Conservation (phyloP, 164 flowering plant species). For the Piper longum region DNA sequence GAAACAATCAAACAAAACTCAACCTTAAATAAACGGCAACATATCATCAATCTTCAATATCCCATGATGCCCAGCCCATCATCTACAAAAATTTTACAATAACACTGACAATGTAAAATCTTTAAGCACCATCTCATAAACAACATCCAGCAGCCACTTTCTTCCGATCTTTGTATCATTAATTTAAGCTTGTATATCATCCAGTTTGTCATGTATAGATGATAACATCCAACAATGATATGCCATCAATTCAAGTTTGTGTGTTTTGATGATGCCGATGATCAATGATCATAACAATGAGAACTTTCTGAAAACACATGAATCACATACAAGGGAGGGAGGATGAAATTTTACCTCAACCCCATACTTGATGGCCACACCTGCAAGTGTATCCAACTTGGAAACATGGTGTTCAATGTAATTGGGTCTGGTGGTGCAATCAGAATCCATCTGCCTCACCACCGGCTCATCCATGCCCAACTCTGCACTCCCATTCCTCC, state of each 20-base stretch:
- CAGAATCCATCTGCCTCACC: background rate
- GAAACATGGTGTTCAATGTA: constrained; percentile 63
- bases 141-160: too few relatives aligned
- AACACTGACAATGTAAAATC: too few relatives aligned
- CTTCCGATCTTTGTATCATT: too few relatives aligned
- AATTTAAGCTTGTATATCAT: too few relatives aligned
- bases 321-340: background rate
- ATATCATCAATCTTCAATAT: background rate
- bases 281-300: too few relatives aligned
- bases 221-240: too few relatives aligned
- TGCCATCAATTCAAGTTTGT: too few relatives aligned
- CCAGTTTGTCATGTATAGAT: too few relatives aligned
- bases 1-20: background rate
- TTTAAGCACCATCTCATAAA: too few relatives aligned
- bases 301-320: background rate
- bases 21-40: background rate
- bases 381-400: constrained; percentile 82
- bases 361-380: constrained; percentile 87
- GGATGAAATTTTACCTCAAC: constrained; percentile 49
- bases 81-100: too few relatives aligned
- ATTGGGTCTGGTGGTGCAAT: constrained; percentile 4
- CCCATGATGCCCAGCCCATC: too few relatives aligned
- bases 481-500: constrained; percentile 6
- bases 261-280: background rate
- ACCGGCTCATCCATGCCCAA: constrained; percentile 3